A percentile compares a stretch with the other conserved stretches of the same genome.
These are phyloP conservation scores for Thalassiosira mediterranea DNA, from an alignment of 352 stramenopile species.

Conservation along the genomic window DNA sequence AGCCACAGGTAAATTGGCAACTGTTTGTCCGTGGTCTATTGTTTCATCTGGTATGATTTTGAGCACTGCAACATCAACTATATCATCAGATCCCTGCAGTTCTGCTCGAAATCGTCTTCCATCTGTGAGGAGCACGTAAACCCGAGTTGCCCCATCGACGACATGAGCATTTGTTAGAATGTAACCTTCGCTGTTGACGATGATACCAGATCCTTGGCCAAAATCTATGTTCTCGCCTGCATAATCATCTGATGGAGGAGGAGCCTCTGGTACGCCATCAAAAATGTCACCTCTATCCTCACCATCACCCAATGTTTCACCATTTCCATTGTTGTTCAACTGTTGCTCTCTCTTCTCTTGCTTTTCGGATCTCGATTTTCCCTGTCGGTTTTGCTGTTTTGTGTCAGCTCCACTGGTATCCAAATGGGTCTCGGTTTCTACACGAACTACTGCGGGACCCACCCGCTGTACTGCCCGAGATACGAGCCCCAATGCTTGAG, in stretches of 20 bases:
- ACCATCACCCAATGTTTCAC: constrained; percentile 11
- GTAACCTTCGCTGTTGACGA: constrained; percentile 83
- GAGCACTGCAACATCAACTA: constrained; percentile 87
- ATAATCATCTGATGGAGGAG: constrained; percentile 14
- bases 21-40: too few relatives aligned
- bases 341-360: constrained; percentile 19
- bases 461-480: constrained; percentile 72
- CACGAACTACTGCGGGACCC: constrained; percentile 78
- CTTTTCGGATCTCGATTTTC: not conserved
- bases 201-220: constrained; percentile 84
- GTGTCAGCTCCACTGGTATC: constrained; percentile 15
- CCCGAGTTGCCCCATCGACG: constrained; percentile 78
- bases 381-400: too few relatives aligned
- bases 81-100: constrained; percentile 82
- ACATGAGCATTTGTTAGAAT: constrained; percentile 89
- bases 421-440: constrained; percentile 81
- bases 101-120: constrained; percentile 80
- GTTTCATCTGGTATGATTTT: constrained; percentile 81
- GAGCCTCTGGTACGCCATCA: constrained; percentile 44
- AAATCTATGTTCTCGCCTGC: constrained; percentile 59
- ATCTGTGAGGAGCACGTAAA: constrained; percentile 78
- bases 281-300: constrained; percentile 52
- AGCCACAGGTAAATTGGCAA: constrained; percentile 66
- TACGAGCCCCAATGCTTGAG: constrained; percentile 66
- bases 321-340: constrained; percentile 6